These are phyloP conservation scores for Metschnikowia cerradonensis DNA, from an alignment of 805 yeast species.

Conservation along the genomic window DNA sequence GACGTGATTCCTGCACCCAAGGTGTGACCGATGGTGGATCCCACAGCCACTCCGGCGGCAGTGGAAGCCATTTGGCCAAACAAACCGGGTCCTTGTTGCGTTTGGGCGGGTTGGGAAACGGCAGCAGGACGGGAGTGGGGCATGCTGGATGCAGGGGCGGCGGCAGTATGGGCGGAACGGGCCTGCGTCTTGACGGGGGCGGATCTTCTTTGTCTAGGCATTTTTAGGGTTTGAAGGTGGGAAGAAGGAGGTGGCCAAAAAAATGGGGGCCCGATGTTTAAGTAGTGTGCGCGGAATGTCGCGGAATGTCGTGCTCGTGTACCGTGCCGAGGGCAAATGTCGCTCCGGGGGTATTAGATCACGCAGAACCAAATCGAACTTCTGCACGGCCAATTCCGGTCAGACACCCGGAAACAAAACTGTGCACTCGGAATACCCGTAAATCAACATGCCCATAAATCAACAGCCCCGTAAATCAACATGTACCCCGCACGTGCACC, in stretches of 20 bases:
- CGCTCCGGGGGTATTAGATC: neutral
- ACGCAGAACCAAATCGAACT: neutral
- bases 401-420: too few species aligned
- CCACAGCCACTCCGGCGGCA: conserved; percentile 99
- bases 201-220: conserved; percentile 54
- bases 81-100: conserved; percentile 69
- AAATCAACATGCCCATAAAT: too few species aligned
- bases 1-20: conserved; percentile 90
- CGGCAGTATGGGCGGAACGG: conserved; percentile 76
- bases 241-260: conserved; percentile 4
- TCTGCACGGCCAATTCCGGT: too few species aligned
- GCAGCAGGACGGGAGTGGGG: conserved; percentile 27
- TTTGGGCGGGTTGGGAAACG: conserved; percentile 39
- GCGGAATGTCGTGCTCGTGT: conserved; percentile 2
- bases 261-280: neutral
- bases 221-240: conserved; percentile 6
- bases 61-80: conserved; percentile 98
- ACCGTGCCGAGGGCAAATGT: neutral
- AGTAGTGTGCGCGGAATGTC: conserved; percentile 4
- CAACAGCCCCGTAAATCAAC: too few species aligned
- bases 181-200: conserved; percentile 49
- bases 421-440: too few species aligned
- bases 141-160: conserved; percentile 42
- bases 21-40: conserved; percentile 96
- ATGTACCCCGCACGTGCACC: too few species aligned